phyloP scores from a whole-genome alignment of 2,329 filamentous ascomycete genomes.

The Pleomassaria siparia region DNA sequence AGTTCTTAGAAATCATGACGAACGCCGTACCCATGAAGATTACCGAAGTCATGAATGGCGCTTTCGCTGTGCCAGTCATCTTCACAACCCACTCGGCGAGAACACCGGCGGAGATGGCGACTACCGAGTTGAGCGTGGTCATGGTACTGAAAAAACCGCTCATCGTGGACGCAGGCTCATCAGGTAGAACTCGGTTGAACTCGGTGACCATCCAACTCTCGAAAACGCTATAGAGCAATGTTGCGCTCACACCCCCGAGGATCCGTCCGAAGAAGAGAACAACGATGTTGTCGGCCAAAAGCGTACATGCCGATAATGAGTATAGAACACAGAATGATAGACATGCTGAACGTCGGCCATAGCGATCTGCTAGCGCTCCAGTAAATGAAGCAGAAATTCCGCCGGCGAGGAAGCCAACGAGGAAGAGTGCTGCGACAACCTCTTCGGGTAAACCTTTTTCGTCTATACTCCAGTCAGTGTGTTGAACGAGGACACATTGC shows the following conservation, averaged over 20 bases:
- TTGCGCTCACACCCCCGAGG: constrained; percentile 58
- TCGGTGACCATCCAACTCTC: constrained; percentile 65
- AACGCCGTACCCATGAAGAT: constrained; percentile 49
- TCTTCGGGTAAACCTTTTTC: constrained; percentile 51
- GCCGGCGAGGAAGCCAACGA: constrained; percentile 52
- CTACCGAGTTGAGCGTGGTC: constrained; percentile 42
- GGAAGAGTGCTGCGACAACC: constrained; percentile 43
- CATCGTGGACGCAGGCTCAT: constrained; percentile 48
- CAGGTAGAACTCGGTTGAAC: constrained; percentile 52
- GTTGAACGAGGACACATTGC: neutral
- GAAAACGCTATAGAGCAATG: constrained; percentile 60
- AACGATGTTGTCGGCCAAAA: constrained; percentile 49
- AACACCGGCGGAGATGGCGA: constrained; percentile 58
- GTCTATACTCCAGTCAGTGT: constrained; percentile 27
- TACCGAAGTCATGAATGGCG: constrained; percentile 54
- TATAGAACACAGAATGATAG: constrained; percentile 58
- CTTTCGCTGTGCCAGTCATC: constrained; percentile 51
- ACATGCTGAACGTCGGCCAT: constrained; percentile 56
- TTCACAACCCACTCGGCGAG: constrained; percentile 55
- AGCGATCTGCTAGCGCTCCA: constrained; percentile 52
- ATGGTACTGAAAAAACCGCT: constrained; percentile 58
- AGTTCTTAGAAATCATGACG: constrained; percentile 50
- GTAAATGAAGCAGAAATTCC: constrained; percentile 53
- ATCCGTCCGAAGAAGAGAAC: constrained; percentile 56
- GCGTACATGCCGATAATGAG: constrained; percentile 55